Evolutionary conservation across 768 basidiomycete genomes (phyloP), one percentile per base, ranked within the genome.

Genomic region (Podaxis pistillaris): DNA sequence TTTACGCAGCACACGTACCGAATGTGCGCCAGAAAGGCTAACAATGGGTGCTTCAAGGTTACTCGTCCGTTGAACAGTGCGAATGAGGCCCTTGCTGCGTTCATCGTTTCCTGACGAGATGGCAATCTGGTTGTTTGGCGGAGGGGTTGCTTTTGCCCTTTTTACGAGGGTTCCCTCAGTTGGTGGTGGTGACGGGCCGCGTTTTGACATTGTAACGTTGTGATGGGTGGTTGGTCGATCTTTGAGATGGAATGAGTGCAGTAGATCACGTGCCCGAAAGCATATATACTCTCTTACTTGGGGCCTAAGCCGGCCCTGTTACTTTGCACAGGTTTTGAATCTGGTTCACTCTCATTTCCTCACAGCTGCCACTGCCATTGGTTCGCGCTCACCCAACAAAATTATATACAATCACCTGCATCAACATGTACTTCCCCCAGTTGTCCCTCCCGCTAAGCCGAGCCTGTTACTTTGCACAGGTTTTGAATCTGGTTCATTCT

Each of bases 1-100:
- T 13, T 1, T 24, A 4, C n/a, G 46, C 9, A 40, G 12, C 19
- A 47, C 22, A 67, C 90, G 69, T 75, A 96, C 92, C 54, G 87
- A 83, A 76, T 97, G 94, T 4, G 94, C 89, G 1, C 96, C 93
- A 15, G 86, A 82, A 65, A 99, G 79, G 68, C 91, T 91, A 70
- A 98, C 86, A 70, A 99, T 98, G 30, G 97, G 97, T 47, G 95
- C 94, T 68, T 94, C 90, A 44, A 98, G 83, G 67, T 84, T 89
- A 75, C 92, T 94, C n/a, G 97, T 99, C 51, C 97, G 83, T 73
- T 93, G 91, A 28, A 98, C 85, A 24, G 85, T 90, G 65, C 95
- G 83, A 64, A 96, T 81, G 57, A 95, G 85, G 22, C 88, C 91
- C 71, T 92, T 91, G 73, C 82, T 84, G 56, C 86, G 81, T 64